Conservation (phyloP, 1,284 basidiomycete species). For the Ceratobasidium sp. region DNA sequence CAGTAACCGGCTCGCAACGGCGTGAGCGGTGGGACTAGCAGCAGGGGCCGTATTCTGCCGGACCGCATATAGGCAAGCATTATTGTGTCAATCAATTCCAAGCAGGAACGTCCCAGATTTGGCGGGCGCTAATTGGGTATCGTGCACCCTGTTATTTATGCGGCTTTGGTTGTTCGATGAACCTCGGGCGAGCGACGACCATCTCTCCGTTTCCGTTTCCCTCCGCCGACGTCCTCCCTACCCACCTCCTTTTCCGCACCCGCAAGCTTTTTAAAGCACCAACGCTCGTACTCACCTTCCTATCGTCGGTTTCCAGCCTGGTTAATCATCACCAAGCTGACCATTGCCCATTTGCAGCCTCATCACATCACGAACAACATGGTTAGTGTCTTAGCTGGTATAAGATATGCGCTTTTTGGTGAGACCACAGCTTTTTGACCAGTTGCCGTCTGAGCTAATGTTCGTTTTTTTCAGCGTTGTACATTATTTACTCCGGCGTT, state of each 20-base stretch:
- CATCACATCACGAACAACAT: constrained; percentile 36
- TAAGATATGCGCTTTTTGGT: constrained; percentile 42
- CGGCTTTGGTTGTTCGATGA: constrained; percentile 22
- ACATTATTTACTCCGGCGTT: constrained; percentile 35
- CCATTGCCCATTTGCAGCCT: constrained; percentile 20
- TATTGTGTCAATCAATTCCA: not conserved
- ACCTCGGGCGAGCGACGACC: constrained; percentile 33
- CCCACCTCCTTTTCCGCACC: not conserved
- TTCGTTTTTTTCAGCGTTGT: constrained; percentile 24
- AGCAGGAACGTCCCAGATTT: not conserved
- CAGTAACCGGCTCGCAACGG: not conserved
- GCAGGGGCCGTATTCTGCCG: not conserved
- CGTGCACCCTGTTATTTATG: constrained; percentile 21
- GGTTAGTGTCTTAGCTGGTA: constrained; percentile 42
- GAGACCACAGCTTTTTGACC: not conserved
- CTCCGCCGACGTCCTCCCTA: constrained; percentile 8
- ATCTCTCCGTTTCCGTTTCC: constrained; percentile 14
- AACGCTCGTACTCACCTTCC: constrained; percentile 28
- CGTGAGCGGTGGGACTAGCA: not conserved
- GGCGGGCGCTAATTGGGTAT: constrained; percentile 14
- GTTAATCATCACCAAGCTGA: not conserved
- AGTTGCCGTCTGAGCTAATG: not conserved
- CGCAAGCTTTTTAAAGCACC: not conserved
- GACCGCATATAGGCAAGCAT: not conserved
- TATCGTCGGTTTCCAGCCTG: constrained; percentile 19